A percentile compares a stretch with the other conserved stretches of the same genome.
Conservation (phyloP, 2,329 filamentous ascomycete genomes). For the Fusarium xyrophilum region DNA sequence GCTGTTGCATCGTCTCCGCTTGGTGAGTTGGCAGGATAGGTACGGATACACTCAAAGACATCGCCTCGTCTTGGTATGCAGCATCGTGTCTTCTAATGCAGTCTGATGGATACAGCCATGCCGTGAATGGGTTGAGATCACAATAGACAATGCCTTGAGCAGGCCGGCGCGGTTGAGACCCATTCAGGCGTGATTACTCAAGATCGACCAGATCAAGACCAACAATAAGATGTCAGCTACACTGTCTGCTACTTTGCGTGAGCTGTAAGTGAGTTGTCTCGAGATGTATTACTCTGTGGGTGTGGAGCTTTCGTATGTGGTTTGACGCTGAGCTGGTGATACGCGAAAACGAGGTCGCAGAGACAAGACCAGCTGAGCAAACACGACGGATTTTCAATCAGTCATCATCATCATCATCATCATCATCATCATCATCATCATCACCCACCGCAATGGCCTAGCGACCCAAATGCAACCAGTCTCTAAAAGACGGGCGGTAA, state of each 20-base stretch:
- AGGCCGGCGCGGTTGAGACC: constrained; percentile 23
- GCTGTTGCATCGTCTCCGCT: constrained; percentile 33
- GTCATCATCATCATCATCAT: constrained; percentile 7
- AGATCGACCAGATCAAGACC: constrained; percentile 4
- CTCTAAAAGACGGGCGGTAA: constrained; percentile 24
- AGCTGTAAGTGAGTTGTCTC: constrained; percentile 2
- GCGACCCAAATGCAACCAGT: constrained; percentile 17
- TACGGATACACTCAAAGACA: constrained; percentile 8
- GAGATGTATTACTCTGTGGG: constrained; percentile 1
- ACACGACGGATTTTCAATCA: constrained; percentile 14
- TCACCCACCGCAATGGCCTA: constrained; percentile 2
- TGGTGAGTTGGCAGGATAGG: constrained; percentile 39
- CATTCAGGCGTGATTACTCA: not conserved
- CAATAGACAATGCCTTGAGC: constrained; percentile 26
- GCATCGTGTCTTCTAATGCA: constrained; percentile 20
- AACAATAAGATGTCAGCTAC: not conserved
- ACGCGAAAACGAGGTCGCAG: constrained; percentile 23
- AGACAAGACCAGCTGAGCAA: constrained; percentile 25
- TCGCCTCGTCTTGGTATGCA: constrained; percentile 10
- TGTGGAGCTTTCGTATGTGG: constrained; percentile 13
- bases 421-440: constrained; percentile 12
- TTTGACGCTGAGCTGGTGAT: constrained; percentile 19
- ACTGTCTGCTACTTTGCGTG: constrained; percentile 11
- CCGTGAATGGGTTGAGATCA: constrained; percentile 32
- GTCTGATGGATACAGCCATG: constrained; percentile 28